Base-by-base conservation (phyloP, 2,329 filamentous ascomycete genomes). In the Metarhizium brunneum region DNA sequence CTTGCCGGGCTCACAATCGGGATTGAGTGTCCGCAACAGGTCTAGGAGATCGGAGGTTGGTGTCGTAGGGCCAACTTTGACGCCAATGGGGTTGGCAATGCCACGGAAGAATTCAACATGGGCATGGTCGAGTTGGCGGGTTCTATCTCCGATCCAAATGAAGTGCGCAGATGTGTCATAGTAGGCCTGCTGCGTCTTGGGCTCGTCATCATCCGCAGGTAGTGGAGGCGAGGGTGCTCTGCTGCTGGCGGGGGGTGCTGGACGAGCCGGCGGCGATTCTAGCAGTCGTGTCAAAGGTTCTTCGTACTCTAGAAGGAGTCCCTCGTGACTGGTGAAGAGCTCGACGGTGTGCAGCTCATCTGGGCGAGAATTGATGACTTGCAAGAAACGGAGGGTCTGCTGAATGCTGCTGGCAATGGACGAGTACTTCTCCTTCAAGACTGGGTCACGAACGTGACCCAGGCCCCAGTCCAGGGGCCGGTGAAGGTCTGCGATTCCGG, bases 81-180 rank as follows among this genome's bases (percentile, higher is more conserved):
- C 86, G 59, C 94, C 94, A 63, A 99, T 90, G 0, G 94, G 94
- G 74, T 99, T 99, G 65, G 90, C 87, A 62, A 99, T 87, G 57
- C 94, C 94, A 49, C 94, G 87, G 81, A 97, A 95, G 78, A 95
- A 99, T 73, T 99, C 94, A 59, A 99, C 88, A 71, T 99, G 94
- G 0, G 88, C 92, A 63, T 92, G 90, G 67, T 94, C 88, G 49
- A 96, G 83, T 72, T 97, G 92, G 50, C 94, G 84, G 2, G 94
- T 99, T 61, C 94, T 88, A 71, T 99, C 94, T 54, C 94, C 94
- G 64, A 99, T 95, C 94, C 94, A 99, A 69, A 99, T 81, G 76
- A 99, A 97, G 69, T 99, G 94, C 0, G 90, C 90, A 4, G 90
- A 95, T 0, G 92, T 97, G 72, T 96, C 88, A 75, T 95, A 97